These are phyloP conservation scores for Phycomyces blakesleeanus DNA, from an alignment of 192 early-diverging fungal species.

Conservation along the genomic window DNA sequence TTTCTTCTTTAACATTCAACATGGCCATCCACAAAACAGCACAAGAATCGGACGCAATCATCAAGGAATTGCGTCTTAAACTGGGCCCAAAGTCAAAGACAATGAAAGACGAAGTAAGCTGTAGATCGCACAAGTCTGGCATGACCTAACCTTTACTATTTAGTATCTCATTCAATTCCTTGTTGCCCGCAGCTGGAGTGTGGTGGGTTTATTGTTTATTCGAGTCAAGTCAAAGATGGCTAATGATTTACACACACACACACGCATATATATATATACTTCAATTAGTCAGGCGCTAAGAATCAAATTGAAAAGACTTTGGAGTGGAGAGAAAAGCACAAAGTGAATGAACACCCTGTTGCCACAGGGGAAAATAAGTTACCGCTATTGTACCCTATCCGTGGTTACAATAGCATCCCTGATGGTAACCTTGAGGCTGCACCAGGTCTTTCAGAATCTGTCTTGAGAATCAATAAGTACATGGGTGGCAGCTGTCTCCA, in stretches of 20 bases:
- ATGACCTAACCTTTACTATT: neutral
- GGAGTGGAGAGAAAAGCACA: slow-evolving; percentile 57
- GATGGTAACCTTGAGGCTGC: slow-evolving; percentile 61
- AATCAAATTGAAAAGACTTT: slow-evolving; percentile 55
- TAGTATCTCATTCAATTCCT: slow-evolving; percentile 19
- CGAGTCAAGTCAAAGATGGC: too few relatives aligned
- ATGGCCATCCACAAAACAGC: neutral
- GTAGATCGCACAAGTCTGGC: neutral
- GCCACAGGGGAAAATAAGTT: slow-evolving; percentile 51
- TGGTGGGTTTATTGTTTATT: slow-evolving; percentile 3
- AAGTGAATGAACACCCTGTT: slow-evolving; percentile 56
- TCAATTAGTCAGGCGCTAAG: slow-evolving; percentile 54
- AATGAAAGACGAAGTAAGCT: neutral
- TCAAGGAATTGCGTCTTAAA: neutral
- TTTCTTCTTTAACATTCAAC: too few relatives aligned
- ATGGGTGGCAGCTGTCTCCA: slow-evolving; percentile 77
- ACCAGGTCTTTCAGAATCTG: slow-evolving; percentile 57
- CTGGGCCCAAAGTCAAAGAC: neutral
- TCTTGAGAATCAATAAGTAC: slow-evolving; percentile 55
- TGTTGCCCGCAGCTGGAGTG: slow-evolving; percentile 22
- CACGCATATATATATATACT: neutral
- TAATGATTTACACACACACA: neutral
- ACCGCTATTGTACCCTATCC: slow-evolving; percentile 62
- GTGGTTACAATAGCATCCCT: slow-evolving; percentile 58
- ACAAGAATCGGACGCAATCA: neutral